Percentiles rank a stretch among this genome's conserved stretches.
Evolutionary conservation across 2,329 filamentous ascomycete genomes (phyloP).

Genomic region (Aspergillus quadrilineatus): DNA sequence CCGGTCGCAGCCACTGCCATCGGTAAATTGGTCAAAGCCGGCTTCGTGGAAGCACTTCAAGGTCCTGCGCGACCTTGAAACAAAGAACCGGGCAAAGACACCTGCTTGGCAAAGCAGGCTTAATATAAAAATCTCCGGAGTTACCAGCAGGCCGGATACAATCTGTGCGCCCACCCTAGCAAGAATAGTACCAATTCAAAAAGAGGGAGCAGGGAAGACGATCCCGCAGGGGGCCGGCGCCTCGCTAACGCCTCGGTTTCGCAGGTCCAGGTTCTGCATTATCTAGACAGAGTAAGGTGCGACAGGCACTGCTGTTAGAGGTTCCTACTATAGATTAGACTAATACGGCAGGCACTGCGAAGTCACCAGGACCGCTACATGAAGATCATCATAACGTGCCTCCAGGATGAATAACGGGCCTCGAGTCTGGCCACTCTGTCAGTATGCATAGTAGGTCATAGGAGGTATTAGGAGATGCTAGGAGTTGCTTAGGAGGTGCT

Average conservation of each 20-base stretch:
- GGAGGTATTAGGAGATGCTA: not conserved
- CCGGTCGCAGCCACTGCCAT: not conserved
- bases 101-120: not conserved
- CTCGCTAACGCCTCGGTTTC: not conserved
- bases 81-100: not conserved
- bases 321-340: not conserved
- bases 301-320: too few species aligned
- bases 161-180: slow-evolving; percentile 10
- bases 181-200: not conserved
- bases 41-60: not conserved
- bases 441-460: too few species aligned
- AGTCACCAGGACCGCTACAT: not conserved
- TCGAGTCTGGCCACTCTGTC: too few species aligned
- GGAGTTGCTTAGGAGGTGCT: too few species aligned
- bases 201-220: not conserved
- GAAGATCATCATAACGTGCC: not conserved
- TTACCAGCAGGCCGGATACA: slow-evolving; percentile 9
- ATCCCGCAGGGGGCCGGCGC: not conserved
- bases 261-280: not conserved
- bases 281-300: not conserved
- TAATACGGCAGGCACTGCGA: slow-evolving; percentile 7
- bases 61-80: not conserved
- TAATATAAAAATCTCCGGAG: not conserved
- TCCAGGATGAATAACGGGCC: not conserved
- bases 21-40: not conserved